Conservation (phyloP, 768 basidiomycete species). For the Termitomyces sp. region DNA sequence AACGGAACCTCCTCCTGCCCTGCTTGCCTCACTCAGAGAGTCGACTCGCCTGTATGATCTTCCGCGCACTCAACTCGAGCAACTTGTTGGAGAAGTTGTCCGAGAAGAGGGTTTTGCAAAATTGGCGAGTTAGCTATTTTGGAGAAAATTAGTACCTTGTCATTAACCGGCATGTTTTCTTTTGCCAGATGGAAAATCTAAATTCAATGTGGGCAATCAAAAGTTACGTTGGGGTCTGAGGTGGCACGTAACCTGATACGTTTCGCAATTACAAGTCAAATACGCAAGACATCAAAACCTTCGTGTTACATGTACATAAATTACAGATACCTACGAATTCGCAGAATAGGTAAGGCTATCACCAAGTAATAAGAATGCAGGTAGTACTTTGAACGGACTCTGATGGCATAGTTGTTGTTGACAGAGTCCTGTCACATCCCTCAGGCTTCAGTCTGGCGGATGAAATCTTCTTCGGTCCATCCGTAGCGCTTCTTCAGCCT, state of each 20-base stretch:
- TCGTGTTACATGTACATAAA: background rate
- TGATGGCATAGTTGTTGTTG: background rate
- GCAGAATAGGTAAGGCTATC: background rate
- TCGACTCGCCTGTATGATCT: constrained; percentile 53
- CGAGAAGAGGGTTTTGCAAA: constrained; percentile 75
- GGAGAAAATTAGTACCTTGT: background rate
- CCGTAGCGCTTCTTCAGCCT: constrained; percentile 64
- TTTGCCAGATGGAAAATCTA: constrained; percentile 47
- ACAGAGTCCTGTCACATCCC: background rate
- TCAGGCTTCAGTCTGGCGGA: constrained; percentile 21
- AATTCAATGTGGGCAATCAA: constrained; percentile 54
- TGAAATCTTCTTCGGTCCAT: constrained; percentile 54
- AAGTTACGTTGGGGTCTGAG: constrained; percentile 29
- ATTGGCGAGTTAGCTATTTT: constrained; percentile 50
- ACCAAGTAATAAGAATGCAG: background rate
- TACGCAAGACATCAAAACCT: background rate
- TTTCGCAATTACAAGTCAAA: too few relatives aligned
- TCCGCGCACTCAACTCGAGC: constrained; percentile 50
- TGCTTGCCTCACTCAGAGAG: constrained; percentile 43
- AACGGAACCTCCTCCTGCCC: constrained; percentile 10
- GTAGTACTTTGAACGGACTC: background rate
- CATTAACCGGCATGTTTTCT: background rate
- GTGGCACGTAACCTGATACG: background rate
- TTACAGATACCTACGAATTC: background rate
- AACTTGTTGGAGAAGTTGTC: constrained; percentile 57